Conservation (phyloP, 441 rosid genomes). For the Jatropha podagrica region DNA sequence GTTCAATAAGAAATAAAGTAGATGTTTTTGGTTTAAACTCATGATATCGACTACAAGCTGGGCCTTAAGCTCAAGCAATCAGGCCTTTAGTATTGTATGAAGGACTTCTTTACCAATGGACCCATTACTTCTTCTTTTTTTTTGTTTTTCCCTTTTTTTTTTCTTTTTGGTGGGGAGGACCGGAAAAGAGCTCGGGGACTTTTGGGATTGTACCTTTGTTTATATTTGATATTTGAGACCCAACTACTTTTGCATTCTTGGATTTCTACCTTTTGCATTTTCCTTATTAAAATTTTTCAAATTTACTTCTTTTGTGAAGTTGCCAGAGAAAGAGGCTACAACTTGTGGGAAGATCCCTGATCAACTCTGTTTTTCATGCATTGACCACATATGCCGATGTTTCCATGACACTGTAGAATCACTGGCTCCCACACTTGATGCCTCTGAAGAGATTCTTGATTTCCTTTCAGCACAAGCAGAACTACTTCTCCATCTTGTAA, state of each 20-base stretch:
- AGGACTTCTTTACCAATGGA: neutral
- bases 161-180: too few species aligned
- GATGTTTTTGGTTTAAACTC: neutral
- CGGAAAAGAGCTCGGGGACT: too few species aligned
- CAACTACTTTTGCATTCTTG: neutral
- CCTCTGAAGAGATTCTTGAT: slow-evolving; percentile 52
- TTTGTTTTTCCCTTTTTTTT: neutral
- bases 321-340: slow-evolving; percentile 37
- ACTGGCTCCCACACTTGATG: slow-evolving; percentile 47
- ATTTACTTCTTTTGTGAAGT: slow-evolving; percentile 41
- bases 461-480: slow-evolving; percentile 68
- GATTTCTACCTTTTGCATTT: slow-evolving; percentile 5
- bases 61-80: neutral
- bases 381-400: slow-evolving; percentile 45
- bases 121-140: neutral
- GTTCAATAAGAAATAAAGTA: too few species aligned
- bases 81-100: neutral
- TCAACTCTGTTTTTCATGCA: slow-evolving; percentile 51
- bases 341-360: slow-evolving; percentile 45
- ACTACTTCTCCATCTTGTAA: slow-evolving; percentile 61
- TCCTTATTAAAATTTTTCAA: slow-evolving; percentile 15
- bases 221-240: neutral
- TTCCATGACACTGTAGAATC: slow-evolving; percentile 44
- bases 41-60: neutral
- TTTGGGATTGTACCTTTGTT: neutral